phyloP scores from a whole-genome alignment of 495 filamentous ascomycete species.

The Aspergillus diversus region DNA sequence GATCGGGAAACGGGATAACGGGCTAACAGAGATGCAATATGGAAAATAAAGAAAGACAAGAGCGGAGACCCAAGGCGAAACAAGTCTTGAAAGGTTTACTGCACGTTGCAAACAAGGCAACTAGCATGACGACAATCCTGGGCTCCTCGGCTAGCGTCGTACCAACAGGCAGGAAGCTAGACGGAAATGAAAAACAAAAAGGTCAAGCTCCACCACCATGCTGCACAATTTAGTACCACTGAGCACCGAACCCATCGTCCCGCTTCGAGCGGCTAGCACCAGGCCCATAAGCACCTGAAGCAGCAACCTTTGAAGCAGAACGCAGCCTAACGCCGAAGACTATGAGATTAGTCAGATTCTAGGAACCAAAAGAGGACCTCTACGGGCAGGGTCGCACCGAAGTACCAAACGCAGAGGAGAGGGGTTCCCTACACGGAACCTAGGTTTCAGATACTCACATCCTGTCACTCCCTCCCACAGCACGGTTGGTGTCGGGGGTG shows the following conservation, averaged over 20 bases:
- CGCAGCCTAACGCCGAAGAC: constrained; percentile 92
- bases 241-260: constrained; percentile 62
- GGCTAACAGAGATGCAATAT: constrained; percentile 40
- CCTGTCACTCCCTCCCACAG: constrained; percentile 91
- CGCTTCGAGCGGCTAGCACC: constrained; percentile 77
- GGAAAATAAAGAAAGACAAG: constrained; percentile 35
- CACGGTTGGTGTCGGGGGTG: constrained; percentile 82
- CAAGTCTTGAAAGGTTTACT: constrained; percentile 47
- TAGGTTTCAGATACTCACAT: constrained; percentile 92
- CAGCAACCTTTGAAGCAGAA: constrained; percentile 87
- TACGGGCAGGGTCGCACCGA: constrained; percentile 75
- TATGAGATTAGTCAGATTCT: constrained; percentile 83
- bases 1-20: constrained; percentile 44
- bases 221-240: constrained; percentile 63
- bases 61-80: constrained; percentile 42
- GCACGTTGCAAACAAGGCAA: constrained; percentile 33
- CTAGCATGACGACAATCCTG: constrained; percentile 37
- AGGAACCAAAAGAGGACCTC: constrained; percentile 67
- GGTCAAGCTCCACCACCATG: constrained; percentile 36
- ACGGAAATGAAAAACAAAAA: constrained; percentile 26
- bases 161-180: constrained; percentile 39
- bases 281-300: constrained; percentile 64
- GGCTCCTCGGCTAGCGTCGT: constrained; percentile 38
- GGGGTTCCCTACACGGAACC: constrained; percentile 91
- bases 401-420: constrained; percentile 82